Conservation (phyloP, 768 basidiomycete genomes). For the Tephrocybe sp. region DNA sequence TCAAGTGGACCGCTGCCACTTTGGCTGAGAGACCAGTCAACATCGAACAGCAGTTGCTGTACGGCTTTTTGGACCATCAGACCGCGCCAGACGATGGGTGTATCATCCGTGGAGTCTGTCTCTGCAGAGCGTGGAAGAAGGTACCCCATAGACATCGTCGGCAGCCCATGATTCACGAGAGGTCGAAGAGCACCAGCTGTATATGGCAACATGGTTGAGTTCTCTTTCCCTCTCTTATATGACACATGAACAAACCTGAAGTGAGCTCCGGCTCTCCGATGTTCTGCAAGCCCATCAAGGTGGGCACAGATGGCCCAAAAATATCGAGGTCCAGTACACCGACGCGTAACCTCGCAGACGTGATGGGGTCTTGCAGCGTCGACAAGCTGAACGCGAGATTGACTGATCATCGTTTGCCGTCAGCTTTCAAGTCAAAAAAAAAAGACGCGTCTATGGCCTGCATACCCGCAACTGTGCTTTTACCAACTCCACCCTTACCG, state of each 20-base stretch:
- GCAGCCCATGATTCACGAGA: conserved; percentile 82
- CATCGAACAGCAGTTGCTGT: conserved; percentile 93
- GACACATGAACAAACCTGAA: conserved; percentile 42
- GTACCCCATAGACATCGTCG: conserved; percentile 98
- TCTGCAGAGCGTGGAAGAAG: conserved; percentile 63
- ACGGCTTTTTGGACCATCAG: conserved; percentile 99
- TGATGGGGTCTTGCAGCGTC: conserved; percentile 33
- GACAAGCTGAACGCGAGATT: conserved; percentile 82
- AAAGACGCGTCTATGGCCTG: neutral
- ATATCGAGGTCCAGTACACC: conserved; percentile 94
- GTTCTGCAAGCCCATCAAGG: conserved; percentile 84
- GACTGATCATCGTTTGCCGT: conserved; percentile 38
- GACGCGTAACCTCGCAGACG: conserved; percentile 54
- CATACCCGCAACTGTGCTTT: conserved; percentile 80
- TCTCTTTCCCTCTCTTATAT: too few relatives aligned
- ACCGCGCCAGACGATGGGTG: conserved; percentile 92
- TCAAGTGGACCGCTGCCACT: conserved; percentile 61
- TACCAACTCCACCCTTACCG: conserved; percentile 96
- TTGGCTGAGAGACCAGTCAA: conserved; percentile 70
- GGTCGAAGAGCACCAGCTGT: conserved; percentile 80
- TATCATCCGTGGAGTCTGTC: conserved; percentile 57
- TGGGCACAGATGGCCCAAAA: conserved; percentile 93
- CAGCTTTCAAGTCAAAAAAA: neutral
- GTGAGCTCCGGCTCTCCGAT: conserved; percentile 80
- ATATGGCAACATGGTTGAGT: neutral